phyloP scores from a whole-genome alignment of 768 basidiomycete genomes.

The Pleurotus salmoneostramineus region DNA sequence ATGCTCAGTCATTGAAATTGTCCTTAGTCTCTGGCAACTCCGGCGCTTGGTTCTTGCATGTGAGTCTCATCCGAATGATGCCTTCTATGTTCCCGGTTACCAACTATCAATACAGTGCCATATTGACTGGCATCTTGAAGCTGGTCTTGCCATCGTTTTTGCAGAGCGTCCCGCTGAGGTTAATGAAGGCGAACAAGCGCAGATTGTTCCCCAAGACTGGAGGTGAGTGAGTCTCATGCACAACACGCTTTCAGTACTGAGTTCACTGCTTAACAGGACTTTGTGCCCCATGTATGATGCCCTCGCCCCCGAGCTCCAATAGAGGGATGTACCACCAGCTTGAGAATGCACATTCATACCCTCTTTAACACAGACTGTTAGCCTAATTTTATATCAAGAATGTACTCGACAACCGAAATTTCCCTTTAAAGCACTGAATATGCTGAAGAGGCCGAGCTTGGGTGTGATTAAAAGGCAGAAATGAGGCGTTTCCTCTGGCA shows the following conservation, averaged over 20 bases:
- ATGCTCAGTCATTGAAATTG: neutral
- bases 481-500: no score
- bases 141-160: conserved; percentile 30
- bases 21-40: conserved; percentile 42
- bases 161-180: conserved; percentile 24
- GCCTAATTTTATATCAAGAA: no score
- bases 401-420: no score
- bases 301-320: conserved; percentile 7
- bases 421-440: no score
- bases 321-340: no score
- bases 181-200: conserved; percentile 22
- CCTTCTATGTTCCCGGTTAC: no score
- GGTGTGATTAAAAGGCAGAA: no score
- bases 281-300: conserved; percentile 6
- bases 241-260: no score
- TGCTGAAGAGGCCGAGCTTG: no score
- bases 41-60: conserved; percentile 52
- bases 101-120: conserved; percentile 14
- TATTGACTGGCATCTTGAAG: conserved; percentile 33
- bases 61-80: neutral
- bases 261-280: neutral
- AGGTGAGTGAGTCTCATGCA: conserved; percentile 5
- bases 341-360: no score
- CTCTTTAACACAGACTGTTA: no score
- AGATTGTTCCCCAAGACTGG: conserved; percentile 28